These are phyloP conservation scores for Haplosporangium sp. DNA, from an alignment of 371 early-diverging fungal species.

Conservation along the genomic window DNA sequence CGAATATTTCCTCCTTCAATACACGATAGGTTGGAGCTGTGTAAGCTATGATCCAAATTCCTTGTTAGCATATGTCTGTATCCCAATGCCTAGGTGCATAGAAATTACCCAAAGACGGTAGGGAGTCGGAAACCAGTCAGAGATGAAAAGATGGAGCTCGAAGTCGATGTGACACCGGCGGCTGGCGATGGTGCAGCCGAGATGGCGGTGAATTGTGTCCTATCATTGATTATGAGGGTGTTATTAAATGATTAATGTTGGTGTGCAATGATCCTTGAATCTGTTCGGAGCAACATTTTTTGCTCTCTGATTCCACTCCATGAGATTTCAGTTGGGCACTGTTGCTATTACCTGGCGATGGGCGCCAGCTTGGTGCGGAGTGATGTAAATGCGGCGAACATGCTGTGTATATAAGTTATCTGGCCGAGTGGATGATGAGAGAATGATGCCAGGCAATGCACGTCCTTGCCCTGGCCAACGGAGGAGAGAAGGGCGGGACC, in stretches of 20 bases:
- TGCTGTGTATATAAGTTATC: not conserved
- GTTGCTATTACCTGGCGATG: conserved; percentile 38
- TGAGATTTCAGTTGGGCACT: not conserved
- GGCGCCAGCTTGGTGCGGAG: conserved; percentile 55
- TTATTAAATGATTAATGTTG: not conserved
- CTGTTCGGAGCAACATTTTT: too few species aligned
- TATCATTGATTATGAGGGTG: conserved; percentile 9
- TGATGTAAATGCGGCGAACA: conserved; percentile 53
- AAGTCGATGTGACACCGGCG: conserved; percentile 1
- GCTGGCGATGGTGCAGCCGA: conserved; percentile 37
- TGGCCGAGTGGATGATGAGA: not conserved
- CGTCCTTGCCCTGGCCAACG: not conserved
- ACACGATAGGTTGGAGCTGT: too few species aligned
- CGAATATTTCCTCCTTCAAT: too few species aligned
- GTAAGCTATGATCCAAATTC: too few species aligned
- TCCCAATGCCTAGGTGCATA: too few species aligned
- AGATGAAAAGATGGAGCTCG: conserved; percentile 37
- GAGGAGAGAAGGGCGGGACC: not conserved
- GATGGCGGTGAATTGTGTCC: conserved; percentile 51
- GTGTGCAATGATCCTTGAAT: not conserved
- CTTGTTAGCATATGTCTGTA: too few species aligned
- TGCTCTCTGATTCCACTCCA: not conserved
- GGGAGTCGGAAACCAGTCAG: conserved; percentile 53
- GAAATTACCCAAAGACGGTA: conserved; percentile 53
- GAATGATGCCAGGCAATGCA: too few species aligned